A percentile compares a stretch with the other conserved stretches of the same genome.
phyloP scores from a whole-genome alignment of 352 stramenopile species.

The Phytophthora pisi region DNA sequence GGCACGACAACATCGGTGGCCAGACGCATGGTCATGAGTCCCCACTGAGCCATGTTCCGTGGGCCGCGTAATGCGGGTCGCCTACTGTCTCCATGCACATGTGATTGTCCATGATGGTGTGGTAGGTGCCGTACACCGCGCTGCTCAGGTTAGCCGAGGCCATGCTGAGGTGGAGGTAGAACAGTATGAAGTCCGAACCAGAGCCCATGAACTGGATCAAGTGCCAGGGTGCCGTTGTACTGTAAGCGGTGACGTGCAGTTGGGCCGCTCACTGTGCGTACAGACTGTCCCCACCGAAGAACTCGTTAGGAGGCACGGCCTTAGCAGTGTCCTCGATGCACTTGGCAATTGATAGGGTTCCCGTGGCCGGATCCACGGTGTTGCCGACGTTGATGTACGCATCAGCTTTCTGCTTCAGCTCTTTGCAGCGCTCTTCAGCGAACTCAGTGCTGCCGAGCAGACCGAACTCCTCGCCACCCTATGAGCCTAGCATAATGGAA shows the following conservation, averaged over 20 bases:
- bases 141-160: slow-evolving; percentile 66
- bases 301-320: slow-evolving; percentile 45
- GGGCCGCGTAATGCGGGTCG: slow-evolving; percentile 59
- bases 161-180: slow-evolving; percentile 85
- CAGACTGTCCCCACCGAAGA: slow-evolving; percentile 32
- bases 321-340: slow-evolving; percentile 55
- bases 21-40: slow-evolving; percentile 58
- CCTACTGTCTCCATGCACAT: slow-evolving; percentile 64
- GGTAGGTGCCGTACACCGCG: slow-evolving; percentile 69
- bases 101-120: slow-evolving; percentile 87
- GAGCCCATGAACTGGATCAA: slow-evolving; percentile 63
- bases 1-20: slow-evolving; percentile 47
- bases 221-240: slow-evolving; percentile 44
- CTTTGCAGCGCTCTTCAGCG: slow-evolving; percentile 49
- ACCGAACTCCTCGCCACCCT: slow-evolving; percentile 79
- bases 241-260: slow-evolving; percentile 34
- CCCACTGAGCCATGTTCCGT: slow-evolving; percentile 57
- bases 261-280: slow-evolving; percentile 43
- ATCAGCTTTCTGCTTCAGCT: slow-evolving; percentile 51
- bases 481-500: slow-evolving; percentile 69
- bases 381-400: slow-evolving; percentile 86
- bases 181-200: slow-evolving; percentile 76
- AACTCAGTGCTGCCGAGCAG: slow-evolving; percentile 78
- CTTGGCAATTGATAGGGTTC: slow-evolving; percentile 57
- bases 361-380: slow-evolving; percentile 53